These are phyloP conservation scores for Herpetomonas samuelpessoai DNA, from an alignment of 208 protist species.

Conservation along the genomic window DNA sequence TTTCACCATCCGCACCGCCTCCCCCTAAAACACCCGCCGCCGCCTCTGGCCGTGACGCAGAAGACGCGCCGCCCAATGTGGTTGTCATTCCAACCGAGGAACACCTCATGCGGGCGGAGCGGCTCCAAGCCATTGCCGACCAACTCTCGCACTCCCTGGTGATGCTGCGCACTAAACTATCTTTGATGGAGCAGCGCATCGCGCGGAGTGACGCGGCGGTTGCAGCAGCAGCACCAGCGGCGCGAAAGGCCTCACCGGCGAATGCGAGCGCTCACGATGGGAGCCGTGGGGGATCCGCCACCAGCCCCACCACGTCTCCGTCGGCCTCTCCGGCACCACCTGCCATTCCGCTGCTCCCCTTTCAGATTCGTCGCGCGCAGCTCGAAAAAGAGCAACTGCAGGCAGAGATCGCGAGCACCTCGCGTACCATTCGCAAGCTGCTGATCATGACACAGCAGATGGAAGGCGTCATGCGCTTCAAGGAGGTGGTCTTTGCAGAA, in stretches of 20 bases:
- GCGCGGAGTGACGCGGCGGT: conserved; percentile 13
- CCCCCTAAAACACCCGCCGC: too few relatives aligned
- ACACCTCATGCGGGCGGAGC: conserved; percentile 40
- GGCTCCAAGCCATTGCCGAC: conserved; percentile 44
- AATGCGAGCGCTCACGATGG: not conserved
- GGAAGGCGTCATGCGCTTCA: conserved; percentile 38
- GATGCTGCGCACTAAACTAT: conserved; percentile 45
- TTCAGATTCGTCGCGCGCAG: conserved; percentile 52
- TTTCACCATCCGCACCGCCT: too few relatives aligned
- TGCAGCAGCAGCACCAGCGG: not conserved
- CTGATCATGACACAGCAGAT: conserved; percentile 53
- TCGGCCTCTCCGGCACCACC: not conserved
- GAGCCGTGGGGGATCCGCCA: too few relatives aligned
- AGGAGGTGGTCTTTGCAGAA: conserved; percentile 19
- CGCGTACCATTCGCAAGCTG: conserved; percentile 43
- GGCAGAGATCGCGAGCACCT: conserved; percentile 47
- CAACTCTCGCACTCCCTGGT: conserved; percentile 53
- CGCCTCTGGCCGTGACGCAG: too few relatives aligned
- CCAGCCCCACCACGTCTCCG: too few relatives aligned
- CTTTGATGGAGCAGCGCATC: conserved; percentile 41
- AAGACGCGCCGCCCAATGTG: too few relatives aligned
- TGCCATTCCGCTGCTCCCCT: conserved; percentile 36
- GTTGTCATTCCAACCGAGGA: conserved; percentile 28
- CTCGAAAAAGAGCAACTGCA: conserved; percentile 51
- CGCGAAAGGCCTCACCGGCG: not conserved